These are phyloP conservation scores for Mycena vulgaris DNA, from an alignment of 768 basidiomycete genomes.

Conservation along the genomic window DNA sequence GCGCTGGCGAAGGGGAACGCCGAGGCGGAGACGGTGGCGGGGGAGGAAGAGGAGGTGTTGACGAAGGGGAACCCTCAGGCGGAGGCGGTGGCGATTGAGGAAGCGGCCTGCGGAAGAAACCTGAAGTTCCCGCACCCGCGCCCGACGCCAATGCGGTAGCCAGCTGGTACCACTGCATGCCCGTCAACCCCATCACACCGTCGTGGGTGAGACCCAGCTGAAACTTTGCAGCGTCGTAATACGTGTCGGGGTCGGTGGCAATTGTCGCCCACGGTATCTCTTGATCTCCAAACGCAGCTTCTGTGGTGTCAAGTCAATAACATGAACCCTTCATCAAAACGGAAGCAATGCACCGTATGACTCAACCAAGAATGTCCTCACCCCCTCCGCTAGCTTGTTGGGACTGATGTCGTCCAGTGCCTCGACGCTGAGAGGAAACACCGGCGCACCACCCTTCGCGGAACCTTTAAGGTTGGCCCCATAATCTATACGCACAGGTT, in stretches of 20 bases:
- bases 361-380: not conserved
- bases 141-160: not conserved
- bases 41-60: no score
- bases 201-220: not conserved
- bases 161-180: not conserved
- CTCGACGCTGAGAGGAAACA: not conserved
- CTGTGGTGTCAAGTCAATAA: conserved; percentile 4
- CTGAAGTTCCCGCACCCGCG: conserved; percentile 11
- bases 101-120: conserved; percentile 22
- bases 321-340: not conserved
- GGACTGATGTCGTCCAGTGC: conserved; percentile 1
- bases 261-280: no score
- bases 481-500: not conserved
- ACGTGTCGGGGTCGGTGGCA: conserved; percentile 4
- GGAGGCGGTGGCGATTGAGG: no score
- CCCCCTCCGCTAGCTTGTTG: not conserved
- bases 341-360: not conserved
- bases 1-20: no score
- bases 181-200: not conserved
- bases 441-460: not conserved
- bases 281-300: conserved; percentile 15
- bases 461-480: not conserved
- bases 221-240: conserved; percentile 6
- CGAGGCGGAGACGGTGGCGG: no score
- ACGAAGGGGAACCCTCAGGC: no score